Evolutionary conservation across 768 basidiomycete genomes (phyloP).

Genomic region (Butyriboletus loyo): DNA sequence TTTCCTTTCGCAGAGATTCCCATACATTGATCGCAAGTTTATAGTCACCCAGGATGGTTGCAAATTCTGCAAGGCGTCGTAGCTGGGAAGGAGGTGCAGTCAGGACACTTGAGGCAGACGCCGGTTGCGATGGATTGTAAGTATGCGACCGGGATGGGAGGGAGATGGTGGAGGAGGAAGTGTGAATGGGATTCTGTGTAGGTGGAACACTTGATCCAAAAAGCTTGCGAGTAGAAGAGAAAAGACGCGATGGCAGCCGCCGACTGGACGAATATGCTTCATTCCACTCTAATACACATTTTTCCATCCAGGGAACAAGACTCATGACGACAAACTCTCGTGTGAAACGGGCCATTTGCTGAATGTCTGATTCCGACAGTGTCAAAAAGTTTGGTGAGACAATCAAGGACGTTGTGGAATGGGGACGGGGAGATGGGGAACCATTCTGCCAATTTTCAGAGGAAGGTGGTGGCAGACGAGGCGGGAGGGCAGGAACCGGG

Average conservation of each 20-base stretch:
- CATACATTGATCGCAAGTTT: conserved; percentile 80
- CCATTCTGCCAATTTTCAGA: conserved; percentile 24
- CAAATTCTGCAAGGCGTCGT: conserved; percentile 92
- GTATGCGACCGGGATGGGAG: conserved; percentile 37
- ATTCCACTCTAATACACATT: conserved; percentile 90
- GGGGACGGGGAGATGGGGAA: neutral
- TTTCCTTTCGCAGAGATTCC: conserved; percentile 85
- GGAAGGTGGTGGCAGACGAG: conserved; percentile 57
- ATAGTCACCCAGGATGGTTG: conserved; percentile 87
- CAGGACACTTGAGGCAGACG: conserved; percentile 13
- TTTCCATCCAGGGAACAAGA: conserved; percentile 96
- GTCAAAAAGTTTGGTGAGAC: conserved; percentile 37
- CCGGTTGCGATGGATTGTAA: conserved; percentile 34
- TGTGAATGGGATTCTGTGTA: conserved; percentile 39
- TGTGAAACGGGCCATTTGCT: conserved; percentile 71
- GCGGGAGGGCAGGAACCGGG: conserved; percentile 61
- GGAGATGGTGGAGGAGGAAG: conserved; percentile 38
- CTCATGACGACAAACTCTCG: conserved; percentile 89
- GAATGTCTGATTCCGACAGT: conserved; percentile 70
- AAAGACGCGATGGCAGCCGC: conserved; percentile 78
- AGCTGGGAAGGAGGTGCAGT: conserved; percentile 58
- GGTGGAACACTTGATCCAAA: conserved; percentile 65
- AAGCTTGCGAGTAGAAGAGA: conserved; percentile 79
- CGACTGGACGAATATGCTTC: conserved; percentile 79
- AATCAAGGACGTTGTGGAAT: neutral